Evolutionary conservation across 805 yeast genomes (phyloP).

Genomic region (Danielia oregonensis): DNA sequence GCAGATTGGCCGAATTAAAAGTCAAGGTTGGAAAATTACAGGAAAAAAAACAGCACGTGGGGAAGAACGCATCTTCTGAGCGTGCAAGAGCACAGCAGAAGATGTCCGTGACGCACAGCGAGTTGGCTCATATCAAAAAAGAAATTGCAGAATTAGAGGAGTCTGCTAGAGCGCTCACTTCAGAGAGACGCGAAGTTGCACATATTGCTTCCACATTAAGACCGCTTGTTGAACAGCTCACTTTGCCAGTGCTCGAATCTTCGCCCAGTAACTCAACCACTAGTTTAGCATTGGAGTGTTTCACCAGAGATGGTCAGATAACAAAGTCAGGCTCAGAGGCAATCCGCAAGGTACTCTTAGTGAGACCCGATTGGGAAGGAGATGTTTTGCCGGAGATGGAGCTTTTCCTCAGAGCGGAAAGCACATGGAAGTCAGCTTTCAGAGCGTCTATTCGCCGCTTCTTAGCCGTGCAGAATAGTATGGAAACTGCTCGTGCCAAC

Average conservation of each 20-base stretch:
- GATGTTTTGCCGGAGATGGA: constrained; percentile 28
- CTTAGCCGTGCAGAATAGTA: constrained; percentile 22
- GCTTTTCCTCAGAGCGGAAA: constrained; percentile 22
- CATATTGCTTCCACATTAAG: constrained; percentile 16
- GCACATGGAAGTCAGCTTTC: constrained; percentile 29
- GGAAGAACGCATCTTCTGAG: constrained; percentile 7
- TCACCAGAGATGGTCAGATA: constrained; percentile 30
- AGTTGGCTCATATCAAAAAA: constrained; percentile 17
- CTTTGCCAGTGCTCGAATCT: not conserved
- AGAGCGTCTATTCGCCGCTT: constrained; percentile 27
- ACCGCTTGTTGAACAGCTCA: constrained; percentile 21
- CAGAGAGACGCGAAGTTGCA: constrained; percentile 22
- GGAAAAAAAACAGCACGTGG: constrained; percentile 10
- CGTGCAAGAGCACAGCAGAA: not conserved
- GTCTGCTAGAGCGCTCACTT: constrained; percentile 15
- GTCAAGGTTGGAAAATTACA: constrained; percentile 7
- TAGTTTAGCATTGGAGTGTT: constrained; percentile 9
- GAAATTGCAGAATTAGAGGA: constrained; percentile 27
- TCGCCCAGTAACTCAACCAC: not conserved
- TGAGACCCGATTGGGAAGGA: constrained; percentile 34
- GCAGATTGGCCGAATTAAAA: constrained; percentile 13
- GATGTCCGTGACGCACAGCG: constrained; percentile 8
- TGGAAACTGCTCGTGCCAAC: constrained; percentile 25
- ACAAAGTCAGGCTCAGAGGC: constrained; percentile 24
- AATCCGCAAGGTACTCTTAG: constrained; percentile 19